phyloP scores from a whole-genome alignment of 371 early-diverging fungal species.

The Capillidium rhysosporum region DNA sequence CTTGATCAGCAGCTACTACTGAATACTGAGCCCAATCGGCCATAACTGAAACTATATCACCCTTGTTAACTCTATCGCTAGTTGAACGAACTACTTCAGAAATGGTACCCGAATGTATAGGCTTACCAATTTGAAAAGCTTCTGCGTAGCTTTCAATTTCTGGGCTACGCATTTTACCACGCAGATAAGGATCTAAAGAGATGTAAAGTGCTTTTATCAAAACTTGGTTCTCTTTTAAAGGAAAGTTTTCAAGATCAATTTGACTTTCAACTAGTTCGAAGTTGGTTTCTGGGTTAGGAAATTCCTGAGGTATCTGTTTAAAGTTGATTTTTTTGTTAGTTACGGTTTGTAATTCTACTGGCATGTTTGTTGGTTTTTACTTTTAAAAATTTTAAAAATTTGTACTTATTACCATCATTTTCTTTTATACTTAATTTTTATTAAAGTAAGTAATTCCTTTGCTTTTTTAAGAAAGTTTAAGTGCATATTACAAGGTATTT shows the following conservation, averaged over 20 bases:
- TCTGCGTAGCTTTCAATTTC: slow-evolving; percentile 23
- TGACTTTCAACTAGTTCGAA: slow-evolving; percentile 20
- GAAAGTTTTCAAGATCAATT: slow-evolving; percentile 19
- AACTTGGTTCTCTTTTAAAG: slow-evolving; percentile 26
- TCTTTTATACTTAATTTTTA: no score
- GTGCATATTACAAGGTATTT: no score
- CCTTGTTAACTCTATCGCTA: slow-evolving; percentile 23
- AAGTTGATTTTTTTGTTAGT: slow-evolving; percentile 13
- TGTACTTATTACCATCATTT: no score
- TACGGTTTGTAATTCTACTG: no score
- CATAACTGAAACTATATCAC: slow-evolving; percentile 33
- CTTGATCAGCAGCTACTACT: slow-evolving; percentile 15
- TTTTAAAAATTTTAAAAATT: no score
- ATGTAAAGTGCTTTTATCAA: slow-evolving; percentile 27
- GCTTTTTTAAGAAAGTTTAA: no score
- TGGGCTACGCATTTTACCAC: slow-evolving; percentile 33
- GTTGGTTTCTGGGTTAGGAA: slow-evolving; percentile 19
- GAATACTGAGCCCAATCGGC: slow-evolving; percentile 34
- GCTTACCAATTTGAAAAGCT: slow-evolving; percentile 29
- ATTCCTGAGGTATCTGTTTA: slow-evolving; percentile 17
- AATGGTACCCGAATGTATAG: slow-evolving; percentile 19
- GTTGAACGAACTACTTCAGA: neutral
- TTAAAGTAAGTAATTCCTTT: no score
- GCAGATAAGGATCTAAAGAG: slow-evolving; percentile 38
- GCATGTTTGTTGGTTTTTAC: no score